Evolutionary conservation across 2,329 filamentous ascomycete genomes (phyloP), one percentile per base, ranked within the genome.

Genomic region (Fonsecaea nubica): DNA sequence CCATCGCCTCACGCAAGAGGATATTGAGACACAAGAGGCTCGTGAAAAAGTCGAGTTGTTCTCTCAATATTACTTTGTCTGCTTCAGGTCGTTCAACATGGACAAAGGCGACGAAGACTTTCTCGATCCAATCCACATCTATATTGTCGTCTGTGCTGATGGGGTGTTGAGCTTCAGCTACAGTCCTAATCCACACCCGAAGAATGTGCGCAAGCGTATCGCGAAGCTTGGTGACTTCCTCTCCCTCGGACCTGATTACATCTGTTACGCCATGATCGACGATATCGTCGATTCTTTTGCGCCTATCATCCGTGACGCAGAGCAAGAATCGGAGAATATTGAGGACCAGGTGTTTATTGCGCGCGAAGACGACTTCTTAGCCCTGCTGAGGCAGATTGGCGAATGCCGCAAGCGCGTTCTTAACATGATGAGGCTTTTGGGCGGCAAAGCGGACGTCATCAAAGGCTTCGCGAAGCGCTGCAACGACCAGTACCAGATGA

Each of bases 31-130:
- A 0, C 93, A 97, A 77, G 95, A 99, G 80, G 91, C 93, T 10
- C 93, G 95, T 52, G 95, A 99, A 81, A 99, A 99, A 83, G 97
- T 99, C 63, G 95, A 99, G 79, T 85, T 99, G 30, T 99, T 99
- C 81, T 91, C 92, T 30, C 92, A 93, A 50, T 99, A 99, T 82
- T 99, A 99, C 80, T 98, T 99, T 78, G 92, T 97, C 58, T 96
- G 92, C 78, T 99, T 98, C 85, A 89, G 94, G 61, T 97, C 93
- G 1, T 99, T 98, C 82, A 90, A 94, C 62, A 84, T 92, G 71
- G 91, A 96, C 72, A 90, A 92, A 72, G 86, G 89, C 38, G 89
- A 90, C 58, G 89, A 92, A 69, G 87, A 92, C 64, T 96, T 96
- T 75, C 90, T 97, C 75, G 93, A 97, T 74, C 93, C 95, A 0